These are phyloP conservation scores for Fusarium sp. DNA, from an alignment of 2,329 filamentous ascomycete genomes.

Conservation along the genomic window DNA sequence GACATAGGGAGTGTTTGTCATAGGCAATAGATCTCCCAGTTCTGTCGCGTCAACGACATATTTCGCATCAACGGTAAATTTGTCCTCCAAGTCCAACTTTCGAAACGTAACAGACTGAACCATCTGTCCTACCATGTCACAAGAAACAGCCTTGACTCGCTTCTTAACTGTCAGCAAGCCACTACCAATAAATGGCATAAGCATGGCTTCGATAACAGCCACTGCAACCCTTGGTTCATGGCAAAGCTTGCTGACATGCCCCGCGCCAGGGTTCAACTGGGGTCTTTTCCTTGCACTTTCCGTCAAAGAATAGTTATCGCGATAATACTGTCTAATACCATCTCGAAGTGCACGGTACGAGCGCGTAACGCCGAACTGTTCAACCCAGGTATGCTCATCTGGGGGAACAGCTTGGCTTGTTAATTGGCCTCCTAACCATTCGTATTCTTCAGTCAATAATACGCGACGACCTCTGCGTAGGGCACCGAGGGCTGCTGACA, in stretches of 20 bases:
- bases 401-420: constrained; percentile 48
- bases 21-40: constrained; percentile 35
- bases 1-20: constrained; percentile 44
- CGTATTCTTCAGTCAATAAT: constrained; percentile 47
- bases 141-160: constrained; percentile 35
- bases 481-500: constrained; percentile 47
- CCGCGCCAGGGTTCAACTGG: constrained; percentile 46
- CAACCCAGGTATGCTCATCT: constrained; percentile 49
- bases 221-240: constrained; percentile 48
- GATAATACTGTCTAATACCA: constrained; percentile 45
- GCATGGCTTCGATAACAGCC: constrained; percentile 46
- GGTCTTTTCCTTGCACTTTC: constrained; percentile 43
- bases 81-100: neutral
- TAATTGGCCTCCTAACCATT: constrained; percentile 48
- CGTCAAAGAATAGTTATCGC: constrained; percentile 45
- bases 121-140: constrained; percentile 30
- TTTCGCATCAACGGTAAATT: constrained; percentile 21
- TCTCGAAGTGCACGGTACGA: constrained; percentile 45
- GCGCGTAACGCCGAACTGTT: constrained; percentile 47
- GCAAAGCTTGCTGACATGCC: constrained; percentile 48
- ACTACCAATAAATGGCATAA: constrained; percentile 44
- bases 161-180: constrained; percentile 43
- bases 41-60: constrained; percentile 40
- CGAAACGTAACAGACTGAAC: constrained; percentile 21
- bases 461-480: constrained; percentile 43